A percentile compares a stretch with the other conserved stretches of the same genome.
These are phyloP conservation scores for Candida glucosophila DNA, from an alignment of 1,139 yeast species.

Conservation along the genomic window DNA sequence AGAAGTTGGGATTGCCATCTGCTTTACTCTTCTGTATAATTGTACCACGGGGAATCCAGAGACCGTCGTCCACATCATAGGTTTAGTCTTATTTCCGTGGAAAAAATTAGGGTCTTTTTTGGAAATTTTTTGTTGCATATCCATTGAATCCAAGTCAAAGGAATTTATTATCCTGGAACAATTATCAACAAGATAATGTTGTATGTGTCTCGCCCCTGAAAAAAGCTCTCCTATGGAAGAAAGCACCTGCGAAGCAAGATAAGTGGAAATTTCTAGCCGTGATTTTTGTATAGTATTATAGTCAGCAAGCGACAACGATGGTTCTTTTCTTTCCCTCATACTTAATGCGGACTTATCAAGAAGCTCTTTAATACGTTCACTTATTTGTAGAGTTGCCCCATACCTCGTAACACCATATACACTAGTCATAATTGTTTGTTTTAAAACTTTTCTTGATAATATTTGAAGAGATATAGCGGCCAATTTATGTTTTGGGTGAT, in stretches of 20 bases:
- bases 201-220: constrained; percentile 24
- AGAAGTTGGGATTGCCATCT: constrained; percentile 12
- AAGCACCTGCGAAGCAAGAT: constrained; percentile 20
- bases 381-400: constrained; percentile 31
- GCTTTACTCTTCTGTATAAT: constrained; percentile 17
- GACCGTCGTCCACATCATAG: constrained; percentile 37
- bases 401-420: constrained; percentile 37
- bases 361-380: constrained; percentile 15
- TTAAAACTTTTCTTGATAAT: constrained; percentile 26
- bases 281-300: constrained; percentile 1
- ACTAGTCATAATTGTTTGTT: constrained; percentile 41
- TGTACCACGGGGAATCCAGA: constrained; percentile 39
- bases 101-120: constrained; percentile 10
- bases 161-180: constrained; percentile 22
- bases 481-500: constrained; percentile 2
- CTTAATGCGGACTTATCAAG: constrained; percentile 6
- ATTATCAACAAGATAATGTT: constrained; percentile 28
- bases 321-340: constrained; percentile 1
- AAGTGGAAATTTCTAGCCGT: constrained; percentile 9
- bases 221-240: constrained; percentile 27
- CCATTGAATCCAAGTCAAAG: constrained; percentile 14
- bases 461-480: constrained; percentile 13
- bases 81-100: constrained; percentile 12
- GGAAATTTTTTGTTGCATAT: constrained; percentile 3
- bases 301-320: not conserved